A percentile compares a stretch with the other conserved stretches of the same genome.
phyloP scores from a whole-genome alignment of 805 yeast species.

The Candida ovalis region DNA sequence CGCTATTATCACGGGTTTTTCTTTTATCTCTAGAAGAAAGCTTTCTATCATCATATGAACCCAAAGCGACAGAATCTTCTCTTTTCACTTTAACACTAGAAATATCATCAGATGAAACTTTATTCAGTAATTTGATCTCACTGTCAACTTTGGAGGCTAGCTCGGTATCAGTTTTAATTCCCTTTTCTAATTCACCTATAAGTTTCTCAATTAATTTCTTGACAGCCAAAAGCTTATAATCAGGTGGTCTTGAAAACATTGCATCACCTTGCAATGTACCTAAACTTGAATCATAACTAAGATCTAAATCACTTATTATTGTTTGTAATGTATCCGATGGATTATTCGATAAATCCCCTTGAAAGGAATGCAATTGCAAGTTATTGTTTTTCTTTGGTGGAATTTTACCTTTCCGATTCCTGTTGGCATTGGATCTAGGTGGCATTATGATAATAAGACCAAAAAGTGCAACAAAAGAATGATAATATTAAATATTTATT shows the following conservation, averaged over 20 bases:
- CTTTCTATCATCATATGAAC: neutral
- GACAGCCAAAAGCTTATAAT: conserved; percentile 16
- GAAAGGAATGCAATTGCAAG: conserved; percentile 4
- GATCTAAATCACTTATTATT: conserved; percentile 47
- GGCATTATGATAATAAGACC: conserved; percentile 19
- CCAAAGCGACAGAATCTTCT: conserved; percentile 9
- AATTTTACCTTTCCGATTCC: conserved; percentile 23
- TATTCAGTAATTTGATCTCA: conserved; percentile 5
- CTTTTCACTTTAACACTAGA: conserved; percentile 5
- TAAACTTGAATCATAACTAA: conserved; percentile 54
- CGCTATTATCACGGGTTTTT: neutral
- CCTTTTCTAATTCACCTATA: conserved; percentile 35
- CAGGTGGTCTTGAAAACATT: conserved; percentile 32
- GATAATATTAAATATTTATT: neutral
- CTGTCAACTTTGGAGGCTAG: conserved; percentile 21
- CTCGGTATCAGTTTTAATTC: conserved; percentile 23
- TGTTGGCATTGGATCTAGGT: conserved; percentile 18
- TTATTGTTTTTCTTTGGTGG: conserved; percentile 19
- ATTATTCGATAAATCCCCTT: conserved; percentile 6
- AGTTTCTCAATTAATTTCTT: conserved; percentile 38
- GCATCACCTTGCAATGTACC: conserved; percentile 62
- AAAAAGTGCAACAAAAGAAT: neutral
- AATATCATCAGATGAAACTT: neutral
- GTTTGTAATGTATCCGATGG: conserved; percentile 45
- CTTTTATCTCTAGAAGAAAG: neutral